Percentiles rank a stretch among this genome's conserved stretches.
These are phyloP conservation scores for Scalesia atractyloides DNA, from an alignment of 129 eudicot species.

Conservation along the genomic window DNA sequence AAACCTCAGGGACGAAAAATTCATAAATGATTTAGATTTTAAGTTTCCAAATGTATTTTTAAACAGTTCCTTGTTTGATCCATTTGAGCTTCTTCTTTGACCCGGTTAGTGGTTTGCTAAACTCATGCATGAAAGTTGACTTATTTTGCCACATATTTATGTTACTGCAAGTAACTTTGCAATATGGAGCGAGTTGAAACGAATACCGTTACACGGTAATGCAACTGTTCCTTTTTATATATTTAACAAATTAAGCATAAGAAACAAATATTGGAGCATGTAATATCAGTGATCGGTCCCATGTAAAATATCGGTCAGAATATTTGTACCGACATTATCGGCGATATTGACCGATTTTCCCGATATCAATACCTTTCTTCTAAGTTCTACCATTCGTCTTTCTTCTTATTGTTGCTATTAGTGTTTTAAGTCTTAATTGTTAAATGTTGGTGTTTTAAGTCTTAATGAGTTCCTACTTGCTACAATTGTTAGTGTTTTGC, in stretches of 20 bases:
- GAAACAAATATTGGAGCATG: neutral
- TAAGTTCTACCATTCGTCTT: too few species aligned
- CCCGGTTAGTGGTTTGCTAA: neutral
- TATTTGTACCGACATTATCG: too few species aligned
- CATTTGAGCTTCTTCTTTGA: neutral
- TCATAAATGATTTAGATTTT: neutral
- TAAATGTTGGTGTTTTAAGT: too few species aligned
- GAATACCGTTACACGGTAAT: neutral
- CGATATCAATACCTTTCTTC: too few species aligned
- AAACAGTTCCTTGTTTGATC: conserved; percentile 5
- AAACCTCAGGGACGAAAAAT: too few species aligned
- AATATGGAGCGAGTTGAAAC: neutral
- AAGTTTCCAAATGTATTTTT: neutral
- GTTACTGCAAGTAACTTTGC: conserved; percentile 8
- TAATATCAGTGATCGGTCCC: neutral
- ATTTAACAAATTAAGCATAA: neutral
- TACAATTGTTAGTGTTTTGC: too few species aligned
- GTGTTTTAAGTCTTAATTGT: too few species aligned
- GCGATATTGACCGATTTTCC: too few species aligned
- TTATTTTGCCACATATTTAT: too few species aligned
- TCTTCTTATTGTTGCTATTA: too few species aligned
- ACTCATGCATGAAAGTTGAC: conserved; percentile 7
- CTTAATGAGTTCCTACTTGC: too few species aligned
- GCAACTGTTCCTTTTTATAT: neutral
- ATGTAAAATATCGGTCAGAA: neutral